Conservation (phyloP, 2,329 filamentous ascomycete species). For the Ustilaginoidea virens region DNA sequence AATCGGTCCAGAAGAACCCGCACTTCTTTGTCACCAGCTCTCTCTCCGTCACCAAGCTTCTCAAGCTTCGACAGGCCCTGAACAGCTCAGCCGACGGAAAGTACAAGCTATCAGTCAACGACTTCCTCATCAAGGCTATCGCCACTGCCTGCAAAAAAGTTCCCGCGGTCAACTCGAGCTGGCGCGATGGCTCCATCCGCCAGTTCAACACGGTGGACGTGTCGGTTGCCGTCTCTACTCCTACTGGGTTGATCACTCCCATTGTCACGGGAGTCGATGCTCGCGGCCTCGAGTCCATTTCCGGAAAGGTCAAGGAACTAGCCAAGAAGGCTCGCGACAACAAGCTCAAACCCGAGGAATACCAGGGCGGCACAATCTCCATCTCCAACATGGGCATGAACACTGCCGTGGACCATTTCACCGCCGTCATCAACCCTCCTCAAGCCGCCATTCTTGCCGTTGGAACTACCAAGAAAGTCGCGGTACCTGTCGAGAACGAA, state of each 20-base stretch:
- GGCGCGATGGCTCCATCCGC: slow-evolving; percentile 80
- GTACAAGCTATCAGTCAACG: slow-evolving; percentile 99
- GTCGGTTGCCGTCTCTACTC: slow-evolving; percentile 88
- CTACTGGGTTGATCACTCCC: slow-evolving; percentile 87
- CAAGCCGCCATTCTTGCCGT: slow-evolving; percentile 92
- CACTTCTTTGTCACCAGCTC: slow-evolving; percentile 94
- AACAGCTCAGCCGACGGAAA: slow-evolving; percentile 79
- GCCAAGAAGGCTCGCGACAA: slow-evolving; percentile 90
- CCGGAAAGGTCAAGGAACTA: slow-evolving; percentile 81
- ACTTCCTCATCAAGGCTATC: slow-evolving; percentile 97
- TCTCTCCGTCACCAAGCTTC: slow-evolving; percentile 84
- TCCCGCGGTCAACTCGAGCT: slow-evolving; percentile 88
- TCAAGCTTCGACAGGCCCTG: slow-evolving; percentile 88
- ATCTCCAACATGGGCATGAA: slow-evolving; percentile 99
- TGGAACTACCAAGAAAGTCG: slow-evolving; percentile 90
- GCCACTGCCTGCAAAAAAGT: slow-evolving; percentile 83
- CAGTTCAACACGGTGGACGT: slow-evolving; percentile 90
- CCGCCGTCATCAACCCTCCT: slow-evolving; percentile 96
- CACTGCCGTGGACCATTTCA: slow-evolving; percentile 87
- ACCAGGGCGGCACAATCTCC: slow-evolving; percentile 96
- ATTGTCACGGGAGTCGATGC: slow-evolving; percentile 83
- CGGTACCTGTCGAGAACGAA: slow-evolving; percentile 70
- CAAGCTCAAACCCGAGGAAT: slow-evolving; percentile 99
- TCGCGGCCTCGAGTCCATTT: slow-evolving; percentile 81
- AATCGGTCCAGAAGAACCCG: slow-evolving; percentile 86